phyloP scores from a whole-genome alignment of 225 moss, liverwort and hornwort genomes.

The Neckera pumila region DNA sequence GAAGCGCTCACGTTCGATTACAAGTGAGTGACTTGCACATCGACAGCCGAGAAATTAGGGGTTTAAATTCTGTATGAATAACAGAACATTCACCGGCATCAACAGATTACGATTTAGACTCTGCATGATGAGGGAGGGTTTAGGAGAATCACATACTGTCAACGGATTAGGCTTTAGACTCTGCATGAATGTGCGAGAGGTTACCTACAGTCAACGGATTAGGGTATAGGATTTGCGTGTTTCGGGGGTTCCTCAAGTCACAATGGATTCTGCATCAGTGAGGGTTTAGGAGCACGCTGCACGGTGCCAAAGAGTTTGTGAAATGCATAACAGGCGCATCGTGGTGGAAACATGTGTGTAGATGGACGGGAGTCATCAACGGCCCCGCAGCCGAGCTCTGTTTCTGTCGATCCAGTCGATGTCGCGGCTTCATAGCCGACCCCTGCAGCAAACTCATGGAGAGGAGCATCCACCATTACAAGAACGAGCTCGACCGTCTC shows the following conservation, averaged over 20 bases:
- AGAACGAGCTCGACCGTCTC: background rate
- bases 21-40: conserved; percentile 1
- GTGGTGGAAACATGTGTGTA: background rate
- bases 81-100: background rate
- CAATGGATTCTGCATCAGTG: background rate
- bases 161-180: background rate
- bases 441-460: conserved; percentile 18
- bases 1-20: conserved; percentile 35
- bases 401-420: conserved; percentile 21
- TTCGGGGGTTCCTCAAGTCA: background rate
- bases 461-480: background rate
- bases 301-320: background rate
- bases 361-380: conserved; percentile 21
- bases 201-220: background rate
- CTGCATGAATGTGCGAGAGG: background rate
- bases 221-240: background rate
- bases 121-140: background rate
- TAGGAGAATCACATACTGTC: background rate
- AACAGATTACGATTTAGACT: background rate
- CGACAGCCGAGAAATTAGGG: background rate
- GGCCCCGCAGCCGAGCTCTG: conserved; percentile 25
- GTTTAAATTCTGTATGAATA: background rate
- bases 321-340: background rate
- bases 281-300: background rate
- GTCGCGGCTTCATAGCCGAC: conserved; percentile 27